These are phyloP conservation scores for Amaranthus palmeri DNA, from an alignment of 148 eudicot genomes.

Conservation along the genomic window DNA sequence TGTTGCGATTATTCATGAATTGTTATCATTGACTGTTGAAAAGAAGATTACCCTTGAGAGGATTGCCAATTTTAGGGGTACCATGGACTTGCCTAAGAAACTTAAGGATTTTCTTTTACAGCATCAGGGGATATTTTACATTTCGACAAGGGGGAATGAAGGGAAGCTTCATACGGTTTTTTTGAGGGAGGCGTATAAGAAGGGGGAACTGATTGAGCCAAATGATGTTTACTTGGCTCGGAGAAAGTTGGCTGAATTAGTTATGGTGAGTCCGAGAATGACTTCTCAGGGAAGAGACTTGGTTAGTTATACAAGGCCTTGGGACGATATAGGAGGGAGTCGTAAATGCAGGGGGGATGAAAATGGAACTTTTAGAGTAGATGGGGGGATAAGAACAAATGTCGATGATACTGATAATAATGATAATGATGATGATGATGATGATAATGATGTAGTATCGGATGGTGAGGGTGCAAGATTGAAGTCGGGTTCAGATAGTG, in stretches of 20 bases:
- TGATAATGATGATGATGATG: no score
- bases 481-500: neutral
- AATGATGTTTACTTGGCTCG: conserved; percentile 92
- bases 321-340: conserved; percentile 19
- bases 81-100: conserved; percentile 81
- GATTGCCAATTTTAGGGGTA: conserved; percentile 81
- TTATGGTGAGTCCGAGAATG: conserved; percentile 68
- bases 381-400: conserved; percentile 19
- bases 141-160: conserved; percentile 89
- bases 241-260: conserved; percentile 65
- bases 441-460: no score
- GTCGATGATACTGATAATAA: conserved; percentile 4
- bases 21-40: conserved; percentile 81
- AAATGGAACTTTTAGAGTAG: conserved; percentile 19
- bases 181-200: conserved; percentile 83
- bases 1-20: conserved; percentile 81
- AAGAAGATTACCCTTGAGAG: conserved; percentile 96
- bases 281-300: conserved; percentile 45
- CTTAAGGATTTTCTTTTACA: conserved; percentile 84
- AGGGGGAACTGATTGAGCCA: conserved; percentile 79
- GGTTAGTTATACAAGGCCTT: conserved; percentile 47
- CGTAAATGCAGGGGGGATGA: conserved; percentile 13
- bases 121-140: conserved; percentile 92
- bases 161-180: conserved; percentile 96
- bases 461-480: no score